phyloP scores from a whole-genome alignment of 768 basidiomycete genomes.

The Tylopilus sp. region DNA sequence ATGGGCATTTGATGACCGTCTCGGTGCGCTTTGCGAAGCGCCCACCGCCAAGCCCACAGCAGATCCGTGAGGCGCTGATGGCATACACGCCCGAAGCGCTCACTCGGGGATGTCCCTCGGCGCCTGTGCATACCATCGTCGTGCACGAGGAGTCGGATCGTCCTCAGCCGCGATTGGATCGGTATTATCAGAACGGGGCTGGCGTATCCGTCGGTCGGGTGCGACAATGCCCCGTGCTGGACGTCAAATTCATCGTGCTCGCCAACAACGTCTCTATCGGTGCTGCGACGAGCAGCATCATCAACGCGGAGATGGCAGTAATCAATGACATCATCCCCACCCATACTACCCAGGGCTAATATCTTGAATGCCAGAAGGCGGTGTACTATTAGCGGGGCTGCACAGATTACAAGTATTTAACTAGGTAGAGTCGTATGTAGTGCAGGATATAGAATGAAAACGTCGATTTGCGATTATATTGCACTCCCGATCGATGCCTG shows the following conservation, averaged over 20 bases:
- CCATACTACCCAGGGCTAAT: neutral
- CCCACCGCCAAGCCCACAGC: slow-evolving; percentile 83
- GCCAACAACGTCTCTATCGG: slow-evolving; percentile 94
- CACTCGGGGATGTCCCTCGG: slow-evolving; percentile 62
- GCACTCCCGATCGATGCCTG: no score
- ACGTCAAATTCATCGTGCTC: slow-evolving; percentile 93
- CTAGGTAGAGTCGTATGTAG: no score
- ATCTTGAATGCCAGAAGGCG: neutral
- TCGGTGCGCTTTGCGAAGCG: slow-evolving; percentile 77
- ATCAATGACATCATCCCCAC: slow-evolving; percentile 55
- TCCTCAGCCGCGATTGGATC: slow-evolving; percentile 91
- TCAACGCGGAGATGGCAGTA: slow-evolving; percentile 96
- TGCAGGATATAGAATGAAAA: no score
- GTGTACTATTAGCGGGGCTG: slow-evolving; percentile 7
- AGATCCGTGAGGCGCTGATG: slow-evolving; percentile 77
- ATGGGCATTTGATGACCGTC: slow-evolving; percentile 91
- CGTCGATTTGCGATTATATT: no score
- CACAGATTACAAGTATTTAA: slow-evolving; percentile 16
- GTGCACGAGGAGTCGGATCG: slow-evolving; percentile 93
- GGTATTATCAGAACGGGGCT: slow-evolving; percentile 86
- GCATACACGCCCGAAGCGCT: slow-evolving; percentile 77
- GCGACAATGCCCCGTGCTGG: slow-evolving; percentile 85
- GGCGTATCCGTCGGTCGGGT: slow-evolving; percentile 90
- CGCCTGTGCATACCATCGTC: slow-evolving; percentile 78
- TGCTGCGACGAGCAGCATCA: slow-evolving; percentile 94